Percentiles rank a stretch among this genome's conserved stretches.
These are phyloP conservation scores for Lepiota venenata DNA, from an alignment of 768 basidiomycete genomes.

Conservation along the genomic window DNA sequence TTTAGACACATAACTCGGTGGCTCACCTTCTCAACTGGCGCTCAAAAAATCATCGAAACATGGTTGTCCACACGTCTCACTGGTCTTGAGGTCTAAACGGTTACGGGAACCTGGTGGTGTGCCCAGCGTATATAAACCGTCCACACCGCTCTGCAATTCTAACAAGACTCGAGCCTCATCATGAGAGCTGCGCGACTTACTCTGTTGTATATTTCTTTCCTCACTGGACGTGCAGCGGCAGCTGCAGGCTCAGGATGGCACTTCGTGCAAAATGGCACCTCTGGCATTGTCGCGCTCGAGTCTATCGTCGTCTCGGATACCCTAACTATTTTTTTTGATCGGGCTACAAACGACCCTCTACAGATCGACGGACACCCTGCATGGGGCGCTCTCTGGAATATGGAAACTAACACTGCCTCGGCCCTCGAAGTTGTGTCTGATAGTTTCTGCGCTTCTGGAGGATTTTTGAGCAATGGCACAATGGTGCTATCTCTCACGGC, in stretches of 20 bases:
- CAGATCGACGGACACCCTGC: slow-evolving; percentile 40
- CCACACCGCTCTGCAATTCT: too few species aligned
- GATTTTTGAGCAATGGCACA: slow-evolving; percentile 38
- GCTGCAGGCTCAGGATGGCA: slow-evolving; percentile 20
- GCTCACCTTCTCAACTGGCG: too few species aligned
- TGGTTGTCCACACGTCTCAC: neutral
- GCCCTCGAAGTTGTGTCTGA: slow-evolving; percentile 32
- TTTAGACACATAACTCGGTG: neutral
- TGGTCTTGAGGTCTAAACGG: neutral
- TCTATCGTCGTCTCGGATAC: slow-evolving; percentile 27
- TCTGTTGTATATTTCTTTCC: neutral
- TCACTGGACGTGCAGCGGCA: neutral
- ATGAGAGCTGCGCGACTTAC: neutral
- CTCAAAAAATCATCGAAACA: neutral
- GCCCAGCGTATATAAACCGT: too few species aligned
- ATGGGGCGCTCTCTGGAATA: slow-evolving; percentile 42
- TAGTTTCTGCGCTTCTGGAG: slow-evolving; percentile 41
- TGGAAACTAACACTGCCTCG: slow-evolving; percentile 34
- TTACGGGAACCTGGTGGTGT: too few species aligned
- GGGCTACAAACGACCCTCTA: slow-evolving; percentile 34
- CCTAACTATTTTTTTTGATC: slow-evolving; percentile 26
- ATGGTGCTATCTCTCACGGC: slow-evolving; percentile 20
- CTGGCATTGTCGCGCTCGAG: slow-evolving; percentile 25
- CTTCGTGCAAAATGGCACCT: slow-evolving; percentile 26
- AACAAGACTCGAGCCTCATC: neutral